phyloP scores from a whole-genome alignment of 148 eudicot genomes.

The Chenopodium suecicum region DNA sequence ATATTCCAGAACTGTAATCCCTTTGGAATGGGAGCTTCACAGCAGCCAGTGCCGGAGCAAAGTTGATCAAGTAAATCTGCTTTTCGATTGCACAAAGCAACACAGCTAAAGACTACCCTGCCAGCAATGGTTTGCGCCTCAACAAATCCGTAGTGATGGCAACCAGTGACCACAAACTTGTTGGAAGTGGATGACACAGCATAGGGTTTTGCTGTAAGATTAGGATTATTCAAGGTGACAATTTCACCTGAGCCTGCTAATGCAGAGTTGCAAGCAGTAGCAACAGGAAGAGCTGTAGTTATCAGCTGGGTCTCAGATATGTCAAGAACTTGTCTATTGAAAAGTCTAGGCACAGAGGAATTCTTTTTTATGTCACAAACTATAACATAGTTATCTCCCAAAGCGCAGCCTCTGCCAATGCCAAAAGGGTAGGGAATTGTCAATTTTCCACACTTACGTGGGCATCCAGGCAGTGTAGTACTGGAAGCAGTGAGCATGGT shows the following conservation, averaged over 20 bases:
- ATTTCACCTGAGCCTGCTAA: not conserved
- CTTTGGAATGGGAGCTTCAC: slow-evolving; percentile 26
- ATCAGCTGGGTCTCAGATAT: slow-evolving; percentile 20
- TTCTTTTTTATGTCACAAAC: not conserved
- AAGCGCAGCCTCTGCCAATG: slow-evolving; percentile 4
- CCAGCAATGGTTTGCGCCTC: slow-evolving; percentile 10
- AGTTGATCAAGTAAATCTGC: slow-evolving; percentile 13
- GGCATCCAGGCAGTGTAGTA: slow-evolving; percentile 24
- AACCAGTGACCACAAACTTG: slow-evolving; percentile 25
- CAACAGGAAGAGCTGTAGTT: slow-evolving; percentile 1
- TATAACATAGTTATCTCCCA: slow-evolving; percentile 15
- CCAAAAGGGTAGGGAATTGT: slow-evolving; percentile 30
- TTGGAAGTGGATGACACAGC: slow-evolving; percentile 14
- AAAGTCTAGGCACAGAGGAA: not conserved
- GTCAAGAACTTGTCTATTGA: not conserved
- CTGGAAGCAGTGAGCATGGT: slow-evolving; percentile 24
- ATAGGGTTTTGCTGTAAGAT: slow-evolving; percentile 7
- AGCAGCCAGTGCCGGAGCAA: slow-evolving; percentile 27
- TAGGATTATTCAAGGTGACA: not conserved
- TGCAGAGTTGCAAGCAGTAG: slow-evolving; percentile 8
- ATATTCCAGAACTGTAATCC: slow-evolving; percentile 18
- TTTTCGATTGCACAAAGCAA: slow-evolving; percentile 17
- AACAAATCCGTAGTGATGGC: slow-evolving; percentile 21
- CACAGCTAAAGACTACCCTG: slow-evolving; percentile 21
- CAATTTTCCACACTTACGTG: slow-evolving; percentile 24